Conservation (phyloP, 352 stramenopile genomes). For the Phytophthora fragariaefolia region DNA sequence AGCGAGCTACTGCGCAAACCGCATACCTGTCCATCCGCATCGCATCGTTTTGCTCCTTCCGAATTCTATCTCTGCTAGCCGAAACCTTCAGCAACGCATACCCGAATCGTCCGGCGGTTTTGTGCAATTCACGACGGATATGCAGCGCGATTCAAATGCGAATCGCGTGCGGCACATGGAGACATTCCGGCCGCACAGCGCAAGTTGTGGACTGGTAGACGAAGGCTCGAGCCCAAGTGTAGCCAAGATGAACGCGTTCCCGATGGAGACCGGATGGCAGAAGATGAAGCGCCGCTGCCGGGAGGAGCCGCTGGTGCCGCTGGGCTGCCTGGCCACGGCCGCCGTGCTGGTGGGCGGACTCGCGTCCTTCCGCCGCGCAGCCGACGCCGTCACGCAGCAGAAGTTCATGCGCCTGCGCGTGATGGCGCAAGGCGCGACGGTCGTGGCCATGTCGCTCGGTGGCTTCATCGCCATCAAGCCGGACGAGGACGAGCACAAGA, state of each 20-base stretch:
- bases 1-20: constrained; percentile 24
- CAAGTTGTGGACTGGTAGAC: constrained; percentile 16
- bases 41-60: neutral
- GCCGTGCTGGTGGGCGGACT: constrained; percentile 69
- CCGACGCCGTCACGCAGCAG: constrained; percentile 78
- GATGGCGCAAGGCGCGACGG: constrained; percentile 72
- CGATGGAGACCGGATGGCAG: constrained; percentile 72
- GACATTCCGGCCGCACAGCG: constrained; percentile 18
- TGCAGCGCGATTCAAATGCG: constrained; percentile 11
- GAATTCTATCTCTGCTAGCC: neutral
- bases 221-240: constrained; percentile 1
- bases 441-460: constrained; percentile 70
- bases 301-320: constrained; percentile 81
- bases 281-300: constrained; percentile 82
- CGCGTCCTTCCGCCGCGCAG: constrained; percentile 67
- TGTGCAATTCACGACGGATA: constrained; percentile 12
- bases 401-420: constrained; percentile 84
- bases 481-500: constrained; percentile 36
- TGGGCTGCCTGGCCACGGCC: constrained; percentile 69
- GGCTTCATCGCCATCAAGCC: constrained; percentile 72
- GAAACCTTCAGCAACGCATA: constrained; percentile 11
- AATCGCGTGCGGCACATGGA: constrained; percentile 13
- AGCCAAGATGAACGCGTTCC: constrained; percentile 36
- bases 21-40: constrained; percentile 16
- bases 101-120: constrained; percentile 21